Evolutionary conservation across 2,329 filamentous ascomycete genomes (phyloP).

Genomic region (Apiospora sp.): DNA sequence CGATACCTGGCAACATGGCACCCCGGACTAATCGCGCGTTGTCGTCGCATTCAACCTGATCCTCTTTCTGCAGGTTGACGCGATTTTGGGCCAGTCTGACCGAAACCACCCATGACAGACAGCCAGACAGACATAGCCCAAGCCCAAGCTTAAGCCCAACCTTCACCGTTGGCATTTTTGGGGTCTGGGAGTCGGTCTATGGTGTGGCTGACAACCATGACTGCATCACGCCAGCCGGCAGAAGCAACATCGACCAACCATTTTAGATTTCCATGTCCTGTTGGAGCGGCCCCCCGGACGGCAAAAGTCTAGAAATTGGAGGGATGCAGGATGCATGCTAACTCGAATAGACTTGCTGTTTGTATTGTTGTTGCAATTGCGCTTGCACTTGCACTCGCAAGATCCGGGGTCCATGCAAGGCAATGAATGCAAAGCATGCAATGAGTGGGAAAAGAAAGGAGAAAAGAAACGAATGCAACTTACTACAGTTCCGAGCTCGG

Average conservation of each 20-base stretch:
- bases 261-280: not conserved
- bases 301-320: not conserved
- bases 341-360: not conserved
- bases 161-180: constrained; percentile 7
- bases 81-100: not conserved
- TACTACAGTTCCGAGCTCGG: constrained; percentile 11
- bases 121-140: not conserved
- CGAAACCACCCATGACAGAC: not conserved
- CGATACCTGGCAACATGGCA: not conserved
- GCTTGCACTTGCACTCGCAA: not conserved
- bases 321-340: not conserved
- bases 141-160: not conserved
- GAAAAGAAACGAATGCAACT: constrained; percentile 24
- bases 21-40: not conserved
- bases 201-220: constrained; percentile 1
- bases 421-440: not conserved
- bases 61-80: not conserved
- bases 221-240: constrained; percentile 6
- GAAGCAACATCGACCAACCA: not conserved
- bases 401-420: not conserved
- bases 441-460: not conserved
- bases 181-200: constrained; percentile 7
- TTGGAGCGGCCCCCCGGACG: not conserved
- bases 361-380: not conserved
- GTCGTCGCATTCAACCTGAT: not conserved